A percentile compares a stretch with the other conserved stretches of the same genome.
These are phyloP conservation scores for Oryza australiensis DNA, from an alignment of 176 grass and related monocot genomes.

Conservation along the genomic window DNA sequence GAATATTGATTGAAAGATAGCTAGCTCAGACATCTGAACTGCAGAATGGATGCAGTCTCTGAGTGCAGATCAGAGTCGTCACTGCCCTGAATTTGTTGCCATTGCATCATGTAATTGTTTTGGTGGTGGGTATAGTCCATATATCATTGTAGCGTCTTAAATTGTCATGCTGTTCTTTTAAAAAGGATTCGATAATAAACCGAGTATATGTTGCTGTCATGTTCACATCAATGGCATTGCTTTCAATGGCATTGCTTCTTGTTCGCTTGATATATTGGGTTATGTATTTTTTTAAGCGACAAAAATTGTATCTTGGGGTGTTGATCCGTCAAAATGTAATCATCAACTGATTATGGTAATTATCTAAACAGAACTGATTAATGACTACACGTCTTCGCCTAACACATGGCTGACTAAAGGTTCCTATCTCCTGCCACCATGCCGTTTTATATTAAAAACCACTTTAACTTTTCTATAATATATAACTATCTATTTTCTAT, in stretches of 20 bases:
- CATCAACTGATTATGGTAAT: not conserved
- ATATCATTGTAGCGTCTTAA: conserved; percentile 30
- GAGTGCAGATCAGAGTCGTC: not conserved
- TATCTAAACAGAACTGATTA: not conserved
- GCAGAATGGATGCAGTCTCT: conserved; percentile 7
- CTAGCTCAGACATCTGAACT: conserved; percentile 1
- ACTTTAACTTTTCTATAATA: too few species aligned
- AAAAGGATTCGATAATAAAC: conserved; percentile 26
- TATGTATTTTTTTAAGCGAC: not conserved
- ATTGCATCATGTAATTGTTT: conserved; percentile 21
- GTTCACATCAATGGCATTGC: not conserved
- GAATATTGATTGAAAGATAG: not conserved
- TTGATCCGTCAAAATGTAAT: not conserved
- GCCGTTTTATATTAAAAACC: too few species aligned
- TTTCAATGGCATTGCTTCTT: not conserved
- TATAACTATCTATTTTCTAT: too few species aligned
- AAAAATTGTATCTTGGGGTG: not conserved
- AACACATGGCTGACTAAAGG: not conserved
- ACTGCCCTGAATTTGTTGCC: conserved; percentile 8
- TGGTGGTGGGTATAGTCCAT: conserved; percentile 39
- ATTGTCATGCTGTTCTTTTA: not conserved
- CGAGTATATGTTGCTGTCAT: conserved; percentile 19
- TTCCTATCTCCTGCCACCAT: too few species aligned
- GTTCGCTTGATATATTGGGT: not conserved
- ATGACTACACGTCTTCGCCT: conserved; percentile 13